Conservation (phyloP, 2,329 filamentous ascomycete genomes). For the Bipolaris gigantea region DNA sequence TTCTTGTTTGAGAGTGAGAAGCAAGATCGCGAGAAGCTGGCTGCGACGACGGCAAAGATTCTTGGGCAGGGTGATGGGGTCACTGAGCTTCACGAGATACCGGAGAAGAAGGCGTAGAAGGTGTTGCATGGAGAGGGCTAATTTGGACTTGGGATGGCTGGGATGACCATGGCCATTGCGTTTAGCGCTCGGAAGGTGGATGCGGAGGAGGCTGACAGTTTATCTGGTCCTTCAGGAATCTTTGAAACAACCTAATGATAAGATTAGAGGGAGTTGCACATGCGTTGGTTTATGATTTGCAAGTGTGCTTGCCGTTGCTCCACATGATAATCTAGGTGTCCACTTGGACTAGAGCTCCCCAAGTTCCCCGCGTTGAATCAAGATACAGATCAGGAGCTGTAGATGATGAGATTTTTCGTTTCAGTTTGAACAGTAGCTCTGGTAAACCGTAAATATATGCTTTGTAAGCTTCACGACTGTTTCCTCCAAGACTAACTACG, state of each 20-base stretch:
- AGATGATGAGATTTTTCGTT: too few species aligned
- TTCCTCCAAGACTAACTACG: too few species aligned
- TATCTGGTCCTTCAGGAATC: background rate
- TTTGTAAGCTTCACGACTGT: too few species aligned
- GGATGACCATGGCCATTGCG: background rate
- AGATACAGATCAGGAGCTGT: too few species aligned
- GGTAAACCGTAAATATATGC: too few species aligned
- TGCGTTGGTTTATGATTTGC: background rate
- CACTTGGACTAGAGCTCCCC: too few species aligned
- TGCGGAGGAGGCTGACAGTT: background rate
- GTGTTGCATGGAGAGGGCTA: background rate
- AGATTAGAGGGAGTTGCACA: background rate
- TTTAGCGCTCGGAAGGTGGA: constrained; percentile 9
- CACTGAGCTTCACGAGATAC: constrained; percentile 27
- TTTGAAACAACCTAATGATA: constrained; percentile 1
- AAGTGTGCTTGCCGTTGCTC: background rate
- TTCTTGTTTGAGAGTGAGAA: constrained; percentile 40
- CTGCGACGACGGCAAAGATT: constrained; percentile 28
- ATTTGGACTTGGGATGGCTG: background rate
- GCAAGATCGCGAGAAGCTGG: constrained; percentile 24
- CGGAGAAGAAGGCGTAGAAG: constrained; percentile 31
- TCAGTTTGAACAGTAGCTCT: too few species aligned
- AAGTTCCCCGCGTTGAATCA: too few species aligned
- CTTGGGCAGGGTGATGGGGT: constrained; percentile 17
- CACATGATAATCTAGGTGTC: too few species aligned